These are phyloP conservation scores for Prunus fruticosa DNA, from an alignment of 306 rosid genomes.

Conservation along the genomic window DNA sequence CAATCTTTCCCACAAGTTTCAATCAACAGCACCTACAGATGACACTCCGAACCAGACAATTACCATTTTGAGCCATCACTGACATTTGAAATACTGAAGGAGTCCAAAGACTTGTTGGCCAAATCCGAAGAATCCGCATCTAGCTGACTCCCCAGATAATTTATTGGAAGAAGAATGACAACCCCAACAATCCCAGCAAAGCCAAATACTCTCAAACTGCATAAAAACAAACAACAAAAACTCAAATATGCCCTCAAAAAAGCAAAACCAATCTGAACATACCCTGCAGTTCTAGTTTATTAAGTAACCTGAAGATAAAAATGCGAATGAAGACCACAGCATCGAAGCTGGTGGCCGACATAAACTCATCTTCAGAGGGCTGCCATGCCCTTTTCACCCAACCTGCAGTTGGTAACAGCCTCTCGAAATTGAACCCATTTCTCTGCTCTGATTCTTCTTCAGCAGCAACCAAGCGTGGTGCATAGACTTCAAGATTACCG, in stretches of 20 bases:
- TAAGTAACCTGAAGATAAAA: conserved; percentile 62
- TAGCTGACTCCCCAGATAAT: conserved; percentile 70
- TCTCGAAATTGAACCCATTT: conserved; percentile 58
- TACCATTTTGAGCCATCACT: conserved; percentile 75
- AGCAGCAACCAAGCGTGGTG: conserved; percentile 53
- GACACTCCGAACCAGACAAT: conserved; percentile 1
- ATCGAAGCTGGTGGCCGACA: conserved; percentile 60
- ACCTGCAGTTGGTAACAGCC: conserved; percentile 65
- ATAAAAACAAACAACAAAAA: background rate
- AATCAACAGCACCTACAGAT: background rate
- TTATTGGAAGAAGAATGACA: conserved; percentile 65
- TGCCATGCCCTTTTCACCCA: conserved; percentile 83
- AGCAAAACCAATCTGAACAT: background rate
- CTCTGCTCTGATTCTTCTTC: conserved; percentile 38
- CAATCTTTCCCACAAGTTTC: background rate
- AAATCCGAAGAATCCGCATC: conserved; percentile 48
- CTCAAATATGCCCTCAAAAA: background rate
- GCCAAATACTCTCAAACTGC: conserved; percentile 64
- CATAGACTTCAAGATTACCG: conserved; percentile 50
- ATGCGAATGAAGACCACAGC: conserved; percentile 78
- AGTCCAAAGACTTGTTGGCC: conserved; percentile 62
- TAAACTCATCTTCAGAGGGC: conserved; percentile 60
- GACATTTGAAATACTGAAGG: conserved; percentile 79
- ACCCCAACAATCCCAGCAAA: conserved; percentile 69
- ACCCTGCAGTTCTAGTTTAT: background rate